Evolutionary conservation across 768 basidiomycete genomes (phyloP), one percentile per base, ranked within the genome.

Genomic region (Lactifluus subvellereus): DNA sequence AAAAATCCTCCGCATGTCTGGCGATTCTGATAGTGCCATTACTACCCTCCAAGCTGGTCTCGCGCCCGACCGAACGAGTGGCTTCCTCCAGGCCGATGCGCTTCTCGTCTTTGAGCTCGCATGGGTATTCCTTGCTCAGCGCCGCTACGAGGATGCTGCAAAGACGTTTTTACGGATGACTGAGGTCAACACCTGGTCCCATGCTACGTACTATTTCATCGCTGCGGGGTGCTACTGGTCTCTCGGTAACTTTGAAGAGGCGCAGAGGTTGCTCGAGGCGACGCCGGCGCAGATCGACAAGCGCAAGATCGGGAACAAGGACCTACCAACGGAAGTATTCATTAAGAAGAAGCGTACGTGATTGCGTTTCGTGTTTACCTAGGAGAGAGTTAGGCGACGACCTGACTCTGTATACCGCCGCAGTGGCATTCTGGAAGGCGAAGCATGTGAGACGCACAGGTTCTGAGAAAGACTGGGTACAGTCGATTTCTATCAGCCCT

Each of bases 151-250:
- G 65, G 87, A 91, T 65, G 79, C 86, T 1, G 88, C 87, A 1
- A 82, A 87, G 52, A 77, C 78, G 60, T 90, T 91, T 67, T 67
- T 89, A 48, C 77, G 74, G 59, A 75, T 91, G 66, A 85, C 83
- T 5, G 79, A 83, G 64, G 68, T 89, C 63, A 92, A 91, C 69
- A 83, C 76, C 50, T 92, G 90, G 90, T 85, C 38, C 7, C 89
- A 88, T 56, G 88, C 81, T 3, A 91, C 89, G 10, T 91, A 91
- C 71, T 84, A 84, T 66, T 89, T 86, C 71, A 80, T 90, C 38
- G 85, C 87, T 22, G 88, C 86, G n/a, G 87, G 89, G 1, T 91
- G 89, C 68, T 79, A 85, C 66, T 69, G 87, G 53, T 82, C 84
- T 0, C 66, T 84, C 9, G 79, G 81, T 35, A 77, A 87, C 61